These are phyloP conservation scores for Zalerion maritima DNA, from an alignment of 495 filamentous ascomycete genomes.

Conservation along the genomic window DNA sequence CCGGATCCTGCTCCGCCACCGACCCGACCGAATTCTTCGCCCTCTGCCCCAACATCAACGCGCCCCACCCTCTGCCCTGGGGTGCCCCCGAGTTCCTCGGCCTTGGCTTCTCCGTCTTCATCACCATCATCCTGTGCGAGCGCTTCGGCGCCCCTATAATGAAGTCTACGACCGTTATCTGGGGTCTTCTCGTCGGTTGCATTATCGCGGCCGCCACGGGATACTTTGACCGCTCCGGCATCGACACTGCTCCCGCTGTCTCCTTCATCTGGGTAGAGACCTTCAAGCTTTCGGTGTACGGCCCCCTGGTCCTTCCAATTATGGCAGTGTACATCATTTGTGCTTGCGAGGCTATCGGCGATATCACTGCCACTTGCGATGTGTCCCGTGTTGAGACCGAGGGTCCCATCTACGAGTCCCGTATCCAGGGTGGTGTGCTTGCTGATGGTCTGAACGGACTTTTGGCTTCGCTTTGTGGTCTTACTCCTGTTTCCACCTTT, in stretches of 20 bases:
- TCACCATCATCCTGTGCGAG: slow-evolving; percentile 79
- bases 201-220: slow-evolving; percentile 75
- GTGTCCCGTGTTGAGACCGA: slow-evolving; percentile 76
- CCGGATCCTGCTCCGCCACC: slow-evolving; percentile 42
- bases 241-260: slow-evolving; percentile 54
- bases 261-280: slow-evolving; percentile 89
- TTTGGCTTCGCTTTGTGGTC: slow-evolving; percentile 68
- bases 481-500: slow-evolving; percentile 66
- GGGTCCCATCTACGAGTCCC: slow-evolving; percentile 66
- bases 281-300: slow-evolving; percentile 68
- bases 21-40: slow-evolving; percentile 40
- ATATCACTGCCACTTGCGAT: slow-evolving; percentile 61
- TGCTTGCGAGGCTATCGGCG: slow-evolving; percentile 81
- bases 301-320: slow-evolving; percentile 68
- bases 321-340: slow-evolving; percentile 79
- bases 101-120: slow-evolving; percentile 77
- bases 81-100: slow-evolving; percentile 78
- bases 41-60: slow-evolving; percentile 54
- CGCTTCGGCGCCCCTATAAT: slow-evolving; percentile 63
- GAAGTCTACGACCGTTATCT: slow-evolving; percentile 56
- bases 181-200: slow-evolving; percentile 73
- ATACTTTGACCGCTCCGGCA: slow-evolving; percentile 62
- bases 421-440: slow-evolving; percentile 80
- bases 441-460: slow-evolving; percentile 76
- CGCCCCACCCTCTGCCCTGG: slow-evolving; percentile 77